phyloP scores from a whole-genome alignment of 345 rosid genomes.

The Dipteronia sinensis region DNA sequence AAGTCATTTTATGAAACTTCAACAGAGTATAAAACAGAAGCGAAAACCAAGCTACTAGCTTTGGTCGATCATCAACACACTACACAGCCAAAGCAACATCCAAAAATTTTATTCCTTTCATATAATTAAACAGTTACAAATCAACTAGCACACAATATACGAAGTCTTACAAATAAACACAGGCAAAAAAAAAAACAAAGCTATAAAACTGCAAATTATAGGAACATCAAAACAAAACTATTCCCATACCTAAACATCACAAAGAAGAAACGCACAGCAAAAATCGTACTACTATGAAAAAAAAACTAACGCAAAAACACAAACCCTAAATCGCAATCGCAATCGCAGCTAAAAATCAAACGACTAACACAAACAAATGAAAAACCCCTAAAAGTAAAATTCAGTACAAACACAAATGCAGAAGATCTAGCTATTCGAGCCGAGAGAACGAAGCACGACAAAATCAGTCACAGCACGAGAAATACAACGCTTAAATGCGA shows the following conservation, averaged over 20 bases:
- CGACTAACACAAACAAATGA: neutral
- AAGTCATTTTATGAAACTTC: neutral
- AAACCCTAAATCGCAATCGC: neutral
- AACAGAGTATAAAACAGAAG: neutral
- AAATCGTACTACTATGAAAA: neutral
- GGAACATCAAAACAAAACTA: neutral
- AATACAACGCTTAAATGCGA: neutral
- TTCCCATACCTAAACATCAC: neutral
- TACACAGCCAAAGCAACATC: neutral
- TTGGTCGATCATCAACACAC: neutral
- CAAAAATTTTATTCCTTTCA: neutral
- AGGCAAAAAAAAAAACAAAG: neutral
- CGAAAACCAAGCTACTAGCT: neutral
- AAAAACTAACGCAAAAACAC: neutral
- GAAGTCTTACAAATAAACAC: neutral
- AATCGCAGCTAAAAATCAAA: neutral
- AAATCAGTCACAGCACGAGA: neutral
- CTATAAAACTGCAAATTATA: neutral
- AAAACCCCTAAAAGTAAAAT: neutral
- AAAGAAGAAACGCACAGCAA: neutral
- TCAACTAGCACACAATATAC: neutral
- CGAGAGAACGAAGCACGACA: neutral
- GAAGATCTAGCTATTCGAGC: constrained; percentile 17
- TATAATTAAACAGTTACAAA: neutral
- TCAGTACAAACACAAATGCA: neutral